Evolutionary conservation across 2,329 filamentous ascomycete genomes (phyloP).

Genomic region (Keithomyces neogunnii): DNA sequence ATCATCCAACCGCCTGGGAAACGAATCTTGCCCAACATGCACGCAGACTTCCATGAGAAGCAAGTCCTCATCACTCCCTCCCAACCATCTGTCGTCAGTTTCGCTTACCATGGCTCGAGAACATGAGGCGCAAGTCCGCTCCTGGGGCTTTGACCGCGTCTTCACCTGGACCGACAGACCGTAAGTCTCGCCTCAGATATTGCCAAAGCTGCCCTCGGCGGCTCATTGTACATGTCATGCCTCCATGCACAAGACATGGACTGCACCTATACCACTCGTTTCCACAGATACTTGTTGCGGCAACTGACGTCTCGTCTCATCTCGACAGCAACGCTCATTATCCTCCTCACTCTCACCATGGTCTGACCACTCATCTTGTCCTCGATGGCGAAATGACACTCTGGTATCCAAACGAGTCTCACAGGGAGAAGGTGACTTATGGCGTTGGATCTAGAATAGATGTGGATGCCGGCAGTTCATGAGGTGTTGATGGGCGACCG

Average conservation of each 20-base stretch:
- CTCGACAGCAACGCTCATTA: constrained; percentile 55
- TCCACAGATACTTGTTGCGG: no score
- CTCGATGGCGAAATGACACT: constrained; percentile 57
- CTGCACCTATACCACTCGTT: no score
- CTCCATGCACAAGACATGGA: no score
- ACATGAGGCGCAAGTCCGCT: constrained; percentile 51
- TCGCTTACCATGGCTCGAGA: constrained; percentile 17
- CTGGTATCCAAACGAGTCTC: constrained; percentile 52
- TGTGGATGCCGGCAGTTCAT: constrained; percentile 55
- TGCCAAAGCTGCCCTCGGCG: no score
- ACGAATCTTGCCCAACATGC: background rate
- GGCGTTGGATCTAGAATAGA: constrained; percentile 55
- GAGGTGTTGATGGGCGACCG: constrained; percentile 61
- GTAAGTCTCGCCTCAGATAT: constrained; percentile 35
- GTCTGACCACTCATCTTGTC: constrained; percentile 62
- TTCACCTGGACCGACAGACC: constrained; percentile 66
- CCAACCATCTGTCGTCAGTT: background rate
- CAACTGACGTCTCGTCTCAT: background rate
- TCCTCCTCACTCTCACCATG: constrained; percentile 55
- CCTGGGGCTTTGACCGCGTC: constrained; percentile 61
- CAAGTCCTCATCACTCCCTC: background rate
- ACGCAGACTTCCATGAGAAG: background rate
- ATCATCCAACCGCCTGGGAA: background rate
- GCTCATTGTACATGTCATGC: no score
- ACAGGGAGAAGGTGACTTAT: constrained; percentile 48